Conservation (phyloP, 805 yeast species). For the Kregervanrija delftensis region DNA sequence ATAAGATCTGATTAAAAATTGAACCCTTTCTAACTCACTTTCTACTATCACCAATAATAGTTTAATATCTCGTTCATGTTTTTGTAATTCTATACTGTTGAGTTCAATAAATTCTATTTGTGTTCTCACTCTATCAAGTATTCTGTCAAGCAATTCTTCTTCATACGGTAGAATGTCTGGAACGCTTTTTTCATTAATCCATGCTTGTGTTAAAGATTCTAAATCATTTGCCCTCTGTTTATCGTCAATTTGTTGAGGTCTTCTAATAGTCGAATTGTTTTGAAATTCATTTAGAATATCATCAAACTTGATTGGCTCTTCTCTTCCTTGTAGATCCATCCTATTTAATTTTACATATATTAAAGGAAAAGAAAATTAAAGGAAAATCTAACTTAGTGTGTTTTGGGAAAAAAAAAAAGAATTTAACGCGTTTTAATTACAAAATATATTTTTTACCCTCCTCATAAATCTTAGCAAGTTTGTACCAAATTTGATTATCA, state of each 20-base stretch:
- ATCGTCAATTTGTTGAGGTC: conserved; percentile 18
- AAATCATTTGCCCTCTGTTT: conserved; percentile 31
- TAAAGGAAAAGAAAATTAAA: too few relatives aligned
- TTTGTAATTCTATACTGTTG: conserved; percentile 71
- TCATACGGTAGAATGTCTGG: conserved; percentile 85
- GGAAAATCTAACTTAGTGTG: too few relatives aligned
- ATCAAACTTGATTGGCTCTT: conserved; percentile 46
- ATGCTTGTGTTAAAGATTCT: conserved; percentile 46
- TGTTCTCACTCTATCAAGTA: conserved; percentile 51
- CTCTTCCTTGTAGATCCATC: background rate
- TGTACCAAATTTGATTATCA: background rate
- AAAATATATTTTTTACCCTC: too few relatives aligned
- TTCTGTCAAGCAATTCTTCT: conserved; percentile 46
- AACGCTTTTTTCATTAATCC: conserved; percentile 80
- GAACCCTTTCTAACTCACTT: conserved; percentile 83
- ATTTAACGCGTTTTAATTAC: too few relatives aligned
- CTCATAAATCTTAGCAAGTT: too few relatives aligned
- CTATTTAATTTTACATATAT: background rate
- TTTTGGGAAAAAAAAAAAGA: too few relatives aligned
- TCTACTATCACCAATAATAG: conserved; percentile 79
- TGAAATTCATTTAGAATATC: conserved; percentile 68
- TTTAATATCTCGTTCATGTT: conserved; percentile 59
- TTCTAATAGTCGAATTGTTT: conserved; percentile 16
- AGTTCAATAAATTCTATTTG: conserved; percentile 74
- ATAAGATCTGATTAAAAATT: conserved; percentile 74